Base-by-base conservation (phyloP, 495 filamentous ascomycete species). In the Oleoguttula mirabilis region DNA sequence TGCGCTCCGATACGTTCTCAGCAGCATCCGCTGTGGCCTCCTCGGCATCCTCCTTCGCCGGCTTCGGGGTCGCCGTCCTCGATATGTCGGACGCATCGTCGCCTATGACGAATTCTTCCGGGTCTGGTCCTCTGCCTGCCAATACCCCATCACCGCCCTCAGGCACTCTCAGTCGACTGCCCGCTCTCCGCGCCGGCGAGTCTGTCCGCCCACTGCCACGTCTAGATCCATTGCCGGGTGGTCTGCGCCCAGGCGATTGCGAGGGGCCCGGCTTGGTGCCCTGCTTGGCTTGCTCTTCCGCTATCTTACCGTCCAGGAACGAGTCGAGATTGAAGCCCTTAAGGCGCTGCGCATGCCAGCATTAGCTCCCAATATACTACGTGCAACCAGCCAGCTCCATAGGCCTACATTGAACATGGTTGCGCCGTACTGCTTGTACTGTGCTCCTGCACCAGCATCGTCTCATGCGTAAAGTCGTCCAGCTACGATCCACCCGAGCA, bases 241-340 rank as follows among this genome's bases (percentile, higher is more conserved):
- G 25, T 28, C 7, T 28, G 25, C 25, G 25, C 16, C 19, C 12
- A 15, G 12, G 12, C 6, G 32, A 35, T 35, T 7, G 6, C 10
- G 12, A 15, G 8, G 27, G 27, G 8, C 8, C 14, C 27, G 8
- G 27, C 27, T 30, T 30, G 8, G 10, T 6, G 7, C 16, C 10
- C 16, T 35, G 57, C 36, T 84, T 77, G 41, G 83, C 81, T 62
- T 90, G 84, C 68, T 94, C 86, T 65, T 94, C 83, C 50, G 84
- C 81, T 48, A 94, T 87, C 51, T 78, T 76, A 50, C 76, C 76
- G 57, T 94, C 84, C 55, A 93, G 82, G 38, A 82, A 81, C 17
- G 37, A 35, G 20, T 48, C 43, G 24, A 50, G 41, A 21, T 48
- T 51, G 39, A 47, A 55, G 32, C 80, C 81, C 67, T 84, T 86